A percentile compares a stretch with the other conserved stretches of the same genome.
phyloP scores from a whole-genome alignment of 2,329 filamentous ascomycete genomes.

The Fonsecaea pedrosoi region DNA sequence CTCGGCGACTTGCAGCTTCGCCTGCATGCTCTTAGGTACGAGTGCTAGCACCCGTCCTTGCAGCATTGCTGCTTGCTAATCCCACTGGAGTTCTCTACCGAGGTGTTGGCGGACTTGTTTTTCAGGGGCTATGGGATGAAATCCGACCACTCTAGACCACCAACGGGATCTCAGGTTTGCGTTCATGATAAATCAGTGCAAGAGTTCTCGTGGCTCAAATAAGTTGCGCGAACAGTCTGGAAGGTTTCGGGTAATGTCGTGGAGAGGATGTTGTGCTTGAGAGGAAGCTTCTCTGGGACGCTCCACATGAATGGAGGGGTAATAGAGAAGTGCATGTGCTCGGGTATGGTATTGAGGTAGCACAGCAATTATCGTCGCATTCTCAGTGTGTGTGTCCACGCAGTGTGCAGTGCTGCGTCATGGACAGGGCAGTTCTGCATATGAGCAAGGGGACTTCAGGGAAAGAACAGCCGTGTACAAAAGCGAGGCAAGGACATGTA shows the following conservation, averaged over 20 bases:
- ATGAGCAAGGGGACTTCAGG: background rate
- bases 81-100: background rate
- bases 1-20: slow-evolving; percentile 7
- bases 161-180: slow-evolving; percentile 2
- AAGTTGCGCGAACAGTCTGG: background rate
- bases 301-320: slow-evolving; percentile 4
- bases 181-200: background rate
- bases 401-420: background rate
- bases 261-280: background rate
- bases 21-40: background rate
- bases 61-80: background rate
- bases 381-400: background rate
- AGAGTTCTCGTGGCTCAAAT: background rate
- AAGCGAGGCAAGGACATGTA: background rate
- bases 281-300: background rate
- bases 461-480: slow-evolving; percentile 3
- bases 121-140: background rate
- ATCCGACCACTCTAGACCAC: slow-evolving; percentile 3
- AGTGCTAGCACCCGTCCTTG: too few relatives aligned
- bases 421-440: background rate
- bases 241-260: slow-evolving; percentile 15
- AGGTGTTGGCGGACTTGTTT: background rate
- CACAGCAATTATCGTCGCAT: background rate
- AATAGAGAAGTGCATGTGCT: background rate
- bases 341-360: background rate